Evolutionary conservation across 2,329 filamentous ascomycete species (phyloP), one percentile per base, ranked within the genome.

Genomic region (Penicillium hordei): DNA sequence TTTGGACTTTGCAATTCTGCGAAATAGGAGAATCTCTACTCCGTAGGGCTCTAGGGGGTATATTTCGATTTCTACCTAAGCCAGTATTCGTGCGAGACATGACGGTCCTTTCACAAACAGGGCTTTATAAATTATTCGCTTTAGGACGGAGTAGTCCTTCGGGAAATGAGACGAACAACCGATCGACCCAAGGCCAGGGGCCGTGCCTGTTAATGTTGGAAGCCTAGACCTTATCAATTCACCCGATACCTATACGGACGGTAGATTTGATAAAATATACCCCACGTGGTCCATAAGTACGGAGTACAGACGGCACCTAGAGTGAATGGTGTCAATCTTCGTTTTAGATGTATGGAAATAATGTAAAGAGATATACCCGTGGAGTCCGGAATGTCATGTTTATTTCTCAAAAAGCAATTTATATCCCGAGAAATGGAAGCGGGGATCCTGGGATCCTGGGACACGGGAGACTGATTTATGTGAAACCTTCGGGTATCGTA

Each of bases 371-470:
- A 34, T 31, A 46, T 21, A 46, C 12, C 43, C 13, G 19, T 33
- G 12, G 46, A 29, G 34, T 21, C 34, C 8, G 17, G 33, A 49
- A 44, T 55, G 31, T 2, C 39, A 46, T 46, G 23, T 29, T 52
- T 36, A 52, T 45, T 21, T 34, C 40, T 5, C 10, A 17, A 36
- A 23, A 12, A 23, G 13, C 25, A 49, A 42, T 50, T 31, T 50
- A 43, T 51, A 51, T 42, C 46, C 52, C 52, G 46, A 25, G n/a
- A 42, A 55, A 27, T 50, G 48, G 21, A 36, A 42, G 19, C 19
- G 36, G 25, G 9, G 38, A n/a, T 17, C 45, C n/a, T n/a, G n/a
- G n/a, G n/a, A n/a, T n/a, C 21, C 27, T 25, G 12, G n/a, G 17
- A 39, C 39, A 33, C 31, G 36, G 52, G 21, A 43, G 54, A 13